Evolutionary conservation across 352 stramenopile species (phyloP).

Genomic region (Globisporangium cylindrosporum): DNA sequence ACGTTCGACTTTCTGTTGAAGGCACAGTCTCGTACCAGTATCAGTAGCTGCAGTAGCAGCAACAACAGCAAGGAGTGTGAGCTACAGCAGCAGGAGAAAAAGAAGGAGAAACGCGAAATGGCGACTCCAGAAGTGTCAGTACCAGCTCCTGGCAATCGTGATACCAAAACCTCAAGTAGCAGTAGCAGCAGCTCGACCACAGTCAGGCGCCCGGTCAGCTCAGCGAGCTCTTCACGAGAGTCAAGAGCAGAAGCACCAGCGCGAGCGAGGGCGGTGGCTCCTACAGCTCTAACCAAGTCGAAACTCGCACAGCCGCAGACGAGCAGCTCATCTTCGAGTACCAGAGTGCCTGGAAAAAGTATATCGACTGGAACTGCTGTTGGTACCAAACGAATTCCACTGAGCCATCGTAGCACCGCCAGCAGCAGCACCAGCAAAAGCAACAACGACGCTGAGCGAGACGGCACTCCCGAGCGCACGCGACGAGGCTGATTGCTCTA

Average conservation of each 20-base stretch:
- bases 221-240: constrained; percentile 1
- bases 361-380: not conserved
- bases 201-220: constrained; percentile 1
- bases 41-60: constrained; percentile 17
- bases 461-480: constrained; percentile 19
- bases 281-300: not conserved
- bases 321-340: not conserved
- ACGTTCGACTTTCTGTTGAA: constrained; percentile 66
- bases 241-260: not conserved
- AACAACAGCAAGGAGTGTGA: constrained; percentile 10
- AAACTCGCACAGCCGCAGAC: constrained; percentile 1
- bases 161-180: not conserved
- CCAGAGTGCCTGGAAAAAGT: not conserved
- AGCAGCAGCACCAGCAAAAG: constrained; percentile 20
- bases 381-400: constrained; percentile 2
- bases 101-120: constrained; percentile 8
- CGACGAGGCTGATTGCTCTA: constrained; percentile 13
- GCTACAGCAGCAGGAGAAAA: constrained; percentile 3
- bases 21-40: not conserved
- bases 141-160: not conserved
- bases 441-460: constrained; percentile 29
- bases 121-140: constrained; percentile 1
- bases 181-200: not conserved
- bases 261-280: not conserved
- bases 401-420: constrained; percentile 8